Base-by-base conservation (phyloP, 2,329 filamentous ascomycete genomes). In the Pseudocercospora eumusae region DNA sequence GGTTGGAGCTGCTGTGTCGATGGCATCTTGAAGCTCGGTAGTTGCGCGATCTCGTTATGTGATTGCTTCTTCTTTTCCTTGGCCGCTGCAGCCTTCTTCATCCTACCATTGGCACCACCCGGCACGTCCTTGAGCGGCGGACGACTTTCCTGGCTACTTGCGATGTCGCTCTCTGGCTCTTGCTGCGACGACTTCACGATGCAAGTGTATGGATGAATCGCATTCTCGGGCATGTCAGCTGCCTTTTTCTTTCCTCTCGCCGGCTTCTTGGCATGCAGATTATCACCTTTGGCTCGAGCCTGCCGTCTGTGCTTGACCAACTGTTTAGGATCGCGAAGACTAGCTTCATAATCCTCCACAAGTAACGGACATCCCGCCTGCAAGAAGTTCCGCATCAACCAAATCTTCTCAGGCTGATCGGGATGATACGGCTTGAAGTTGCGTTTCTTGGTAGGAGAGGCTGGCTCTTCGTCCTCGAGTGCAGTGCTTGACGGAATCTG, bases 381-480 rank as follows among this genome's bases (percentile, higher is more conserved):
- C 4, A 86, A 84, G 57, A 90, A 80, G 0, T 83, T 81, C 67
- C 88, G 85, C 21, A 89, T 80, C 5, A 93, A 76, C 90, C 90
- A 93, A 9, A 84, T 74, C 65, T 88, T 84, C 44, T 90, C 85
- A 1, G 86, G 79, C 27, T 86, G 81, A 8, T 81, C 82, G 0
- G 91, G 89, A 68, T 92, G 87, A 68, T 89, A 92, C 0, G 72
- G 71, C 72, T 75, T 56, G 71, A 79, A 56, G 69, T 76, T 49
- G 73, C 73, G 69, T 81, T 74, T 69, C 82, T 78, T 81, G 2
- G 76, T 80, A 0, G 78, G 74, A 28, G 75, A 76, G 15, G 74
- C 69, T 15, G 73, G 72, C 20, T 62, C 67, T 3, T 76, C 75
- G 13, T 64, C 62, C 57, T 55, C 52, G n/a, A 64, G 61, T n/a